Evolutionary conservation across 805 yeast species (phyloP), one percentile per base, ranked within the genome.

Genomic region (Nakazawaea pomicola): DNA sequence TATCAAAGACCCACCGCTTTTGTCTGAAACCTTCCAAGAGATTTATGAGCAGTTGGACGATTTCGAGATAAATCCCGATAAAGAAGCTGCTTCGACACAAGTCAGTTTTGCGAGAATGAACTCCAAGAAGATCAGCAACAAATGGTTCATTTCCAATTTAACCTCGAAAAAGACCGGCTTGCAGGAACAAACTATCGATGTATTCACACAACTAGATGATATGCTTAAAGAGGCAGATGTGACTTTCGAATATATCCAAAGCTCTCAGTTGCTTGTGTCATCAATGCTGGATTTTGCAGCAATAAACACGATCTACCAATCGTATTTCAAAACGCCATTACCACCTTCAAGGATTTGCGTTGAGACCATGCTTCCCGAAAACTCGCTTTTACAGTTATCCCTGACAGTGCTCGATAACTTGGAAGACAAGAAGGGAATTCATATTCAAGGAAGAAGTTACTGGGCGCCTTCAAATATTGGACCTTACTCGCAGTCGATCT

Each of bases 391-490:
- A 6, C 83, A 78, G 51, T 55, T 90, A 8, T 85, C 96, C 0
- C 78, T 83, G 12, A 64, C 73, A 11, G 72, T 73, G 0, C 52
- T 78, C 14, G 49, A 59, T 19, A 52, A 61, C 24, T 32, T 56
- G 25, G 33, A 20, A 0, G 49, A 49, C 9, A 83, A 83, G 49
- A 64, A 62, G 23, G 96, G 98, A 0, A 64, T 91, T 12, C 98
- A 93, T 54, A 88, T 93, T 7, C 91, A 93, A 52, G 89, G 97
- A 1, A 70, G 90, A 45, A 89, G 97, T 30, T 90, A 85, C 57
- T 93, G 99, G 99, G 98, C 97, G 0, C 99, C 99, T 0, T 91
- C 95, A 28, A 93, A 93, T 50, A 93, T 93, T 34, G 99, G 99
- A 0, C 99, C 99, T 0, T 93, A 93, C 56, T 91, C 99, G 0